Evolutionary conservation across 352 stramenopile genomes (phyloP), one percentile per base, ranked within the genome.

Genomic region (Elongisporangium undulatum): DNA sequence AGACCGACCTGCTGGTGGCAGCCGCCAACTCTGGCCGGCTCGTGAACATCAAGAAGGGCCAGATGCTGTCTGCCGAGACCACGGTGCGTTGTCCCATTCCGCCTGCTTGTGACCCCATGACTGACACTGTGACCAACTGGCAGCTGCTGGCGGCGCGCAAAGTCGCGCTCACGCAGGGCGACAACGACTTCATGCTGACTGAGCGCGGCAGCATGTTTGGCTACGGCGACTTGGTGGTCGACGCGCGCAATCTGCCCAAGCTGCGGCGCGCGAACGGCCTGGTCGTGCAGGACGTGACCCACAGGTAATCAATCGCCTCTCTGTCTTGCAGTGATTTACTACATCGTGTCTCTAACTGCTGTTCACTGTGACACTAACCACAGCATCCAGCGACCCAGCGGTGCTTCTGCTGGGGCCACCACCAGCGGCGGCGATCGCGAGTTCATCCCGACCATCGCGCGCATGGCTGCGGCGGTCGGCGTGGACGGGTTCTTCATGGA

Each of bases 401-500:
- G 72, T 13, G 48, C 59, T 1, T 56, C 75, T 16, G 66, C 71
- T 23, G 71, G 68, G 15, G 61, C 59, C 0, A 81, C 59, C n/a
- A 92, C 74, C 7, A 92, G 81, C 34, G 71, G 75, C 12, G 85
- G 86, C 6, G 75, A 94, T 59, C 79, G 73, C n/a, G 83, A 92
- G 55, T 90, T 89, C 61, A 92, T 92, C 62, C 74, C 87, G 39
- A 92, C 86, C 6, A 95, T 96, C 54, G 85, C 87, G 7, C 77
- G 82, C 52, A 87, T 94, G 77, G 86, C 87, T 6, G 84, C 84
- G 2, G 87, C 87, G 8, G 85, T 94, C 10, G 87, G 88, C 26
- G 87, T 94, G n/a, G 76, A 95, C 55, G 88, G 87, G 3, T 90
- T 96, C 58, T 96, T 96, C 72, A 79, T 96, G 53, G 87, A 95